Evolutionary conservation across 768 basidiomycete genomes (phyloP).

Genomic region (Naganishia randhawae): DNA sequence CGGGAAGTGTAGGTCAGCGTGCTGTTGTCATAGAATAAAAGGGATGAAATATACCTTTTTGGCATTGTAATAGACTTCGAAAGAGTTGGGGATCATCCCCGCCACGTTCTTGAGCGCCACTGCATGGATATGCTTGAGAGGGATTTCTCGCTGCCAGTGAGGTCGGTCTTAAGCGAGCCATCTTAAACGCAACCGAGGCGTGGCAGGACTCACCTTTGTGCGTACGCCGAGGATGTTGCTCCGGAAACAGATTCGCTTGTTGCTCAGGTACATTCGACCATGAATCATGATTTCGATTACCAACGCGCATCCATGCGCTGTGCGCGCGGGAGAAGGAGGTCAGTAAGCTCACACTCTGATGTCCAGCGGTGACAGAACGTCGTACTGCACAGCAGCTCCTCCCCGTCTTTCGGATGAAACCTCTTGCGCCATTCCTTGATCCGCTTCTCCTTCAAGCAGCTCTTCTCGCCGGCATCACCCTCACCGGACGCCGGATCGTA

Average conservation of each 20-base stretch:
- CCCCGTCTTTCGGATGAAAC: conserved; percentile 27
- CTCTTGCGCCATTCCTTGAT: conserved; percentile 36
- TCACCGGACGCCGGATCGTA: conserved; percentile 5
- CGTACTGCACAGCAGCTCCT: conserved; percentile 37
- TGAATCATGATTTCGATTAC: conserved; percentile 38
- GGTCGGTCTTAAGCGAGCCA: background rate
- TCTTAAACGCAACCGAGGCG: background rate
- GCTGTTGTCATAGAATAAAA: background rate
- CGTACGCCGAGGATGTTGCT: conserved; percentile 37
- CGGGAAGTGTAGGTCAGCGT: background rate
- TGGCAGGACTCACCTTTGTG: conserved; percentile 29
- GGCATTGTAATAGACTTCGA: conserved; percentile 26
- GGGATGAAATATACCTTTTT: background rate
- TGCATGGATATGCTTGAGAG: conserved; percentile 25
- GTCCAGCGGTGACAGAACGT: too few relatives aligned
- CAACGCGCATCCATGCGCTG: conserved; percentile 35
- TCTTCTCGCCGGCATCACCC: conserved; percentile 13
- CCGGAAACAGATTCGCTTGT: conserved; percentile 29
- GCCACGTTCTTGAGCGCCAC: conserved; percentile 35
- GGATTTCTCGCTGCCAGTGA: conserved; percentile 26
- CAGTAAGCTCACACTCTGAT: too few relatives aligned
- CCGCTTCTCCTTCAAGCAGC: conserved; percentile 32
- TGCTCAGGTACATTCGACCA: conserved; percentile 35
- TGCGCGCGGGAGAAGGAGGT: background rate
- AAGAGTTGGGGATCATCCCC: conserved; percentile 36